Conservation (phyloP, 169 alveolate genomes). For the Plasmodium knowlesi region DNA sequence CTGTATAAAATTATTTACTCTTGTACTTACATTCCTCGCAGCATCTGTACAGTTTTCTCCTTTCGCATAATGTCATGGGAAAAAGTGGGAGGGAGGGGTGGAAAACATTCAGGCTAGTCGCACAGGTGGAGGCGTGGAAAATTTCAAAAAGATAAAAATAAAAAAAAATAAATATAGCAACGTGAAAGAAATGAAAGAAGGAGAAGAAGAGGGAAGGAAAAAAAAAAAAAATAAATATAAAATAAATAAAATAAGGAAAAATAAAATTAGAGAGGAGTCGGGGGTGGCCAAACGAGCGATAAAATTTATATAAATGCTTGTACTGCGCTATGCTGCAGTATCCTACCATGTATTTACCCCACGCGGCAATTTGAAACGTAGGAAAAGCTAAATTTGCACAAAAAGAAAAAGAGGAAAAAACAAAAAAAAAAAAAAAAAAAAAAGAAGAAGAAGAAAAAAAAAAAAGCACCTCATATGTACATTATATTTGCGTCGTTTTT, state of each 20-base stretch:
- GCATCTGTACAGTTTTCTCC: not conserved
- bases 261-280: not conserved
- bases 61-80: not conserved
- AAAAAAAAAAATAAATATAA: not conserved
- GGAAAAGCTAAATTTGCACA: not conserved
- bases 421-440: not conserved
- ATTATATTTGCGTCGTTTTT: not conserved
- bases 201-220: not conserved
- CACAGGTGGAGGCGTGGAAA: not conserved
- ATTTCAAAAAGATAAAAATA: not conserved
- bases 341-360: not conserved
- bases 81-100: too few relatives aligned
- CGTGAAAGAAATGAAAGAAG: not conserved
- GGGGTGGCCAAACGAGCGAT: not conserved
- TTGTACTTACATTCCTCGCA: not conserved
- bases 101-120: not conserved
- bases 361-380: not conserved
- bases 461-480: not conserved
- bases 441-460: not conserved
- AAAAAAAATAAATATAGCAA: not conserved
- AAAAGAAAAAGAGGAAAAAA: not conserved
- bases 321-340: not conserved
- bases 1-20: not conserved
- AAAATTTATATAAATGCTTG: not conserved
- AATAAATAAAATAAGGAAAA: not conserved